Conservation (phyloP, 1,284 basidiomycete species). For the Ustilago cynodontis region DNA sequence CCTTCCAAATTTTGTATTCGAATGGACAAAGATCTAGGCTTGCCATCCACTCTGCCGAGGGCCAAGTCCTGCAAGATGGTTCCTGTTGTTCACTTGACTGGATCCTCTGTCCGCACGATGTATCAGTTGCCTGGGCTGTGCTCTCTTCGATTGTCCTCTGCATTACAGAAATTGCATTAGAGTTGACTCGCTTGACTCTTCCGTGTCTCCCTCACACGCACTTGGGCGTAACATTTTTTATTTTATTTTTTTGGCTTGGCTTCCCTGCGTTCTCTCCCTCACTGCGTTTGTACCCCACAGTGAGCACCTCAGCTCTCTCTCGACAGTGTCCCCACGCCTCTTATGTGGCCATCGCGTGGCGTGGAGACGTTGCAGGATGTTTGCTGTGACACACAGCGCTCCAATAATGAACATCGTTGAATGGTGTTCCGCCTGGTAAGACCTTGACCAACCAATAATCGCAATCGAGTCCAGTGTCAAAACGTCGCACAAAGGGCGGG, state of each 20-base stretch:
- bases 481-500: no score
- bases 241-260: neutral
- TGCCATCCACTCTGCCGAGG: neutral
- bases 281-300: no score
- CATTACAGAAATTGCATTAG: neutral
- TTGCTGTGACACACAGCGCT: no score
- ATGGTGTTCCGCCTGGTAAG: neutral
- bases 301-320: no score
- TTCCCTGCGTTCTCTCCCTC: neutral
- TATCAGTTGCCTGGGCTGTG: neutral
- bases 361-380: neutral
- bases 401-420: no score
- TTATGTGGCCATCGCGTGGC: constrained; percentile 9
- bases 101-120: neutral
- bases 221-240: neutral
- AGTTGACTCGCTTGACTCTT: constrained; percentile 14
- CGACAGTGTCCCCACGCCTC: neutral
- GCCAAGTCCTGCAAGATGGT: constrained; percentile 3
- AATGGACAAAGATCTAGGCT: neutral
- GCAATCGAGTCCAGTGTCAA: no score
- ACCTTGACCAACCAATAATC: neutral
- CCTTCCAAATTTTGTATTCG: no score
- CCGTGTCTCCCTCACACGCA: constrained; percentile 2
- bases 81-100: constrained; percentile 3
- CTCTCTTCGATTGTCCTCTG: neutral